Evolutionary conservation across 805 yeast genomes (phyloP).

Genomic region (Ogataea naganishii): DNA sequence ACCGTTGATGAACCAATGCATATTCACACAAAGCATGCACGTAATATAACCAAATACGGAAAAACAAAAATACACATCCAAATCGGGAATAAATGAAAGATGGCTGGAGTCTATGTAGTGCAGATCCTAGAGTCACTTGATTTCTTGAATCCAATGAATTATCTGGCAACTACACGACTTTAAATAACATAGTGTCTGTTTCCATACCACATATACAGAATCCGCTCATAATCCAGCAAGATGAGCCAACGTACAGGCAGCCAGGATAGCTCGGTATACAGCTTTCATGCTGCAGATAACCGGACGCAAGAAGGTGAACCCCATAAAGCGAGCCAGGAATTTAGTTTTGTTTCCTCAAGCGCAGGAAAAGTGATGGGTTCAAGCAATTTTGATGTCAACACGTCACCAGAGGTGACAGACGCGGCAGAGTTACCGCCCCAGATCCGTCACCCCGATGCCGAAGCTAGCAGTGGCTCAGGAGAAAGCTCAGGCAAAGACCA

Average conservation of each 20-base stretch:
- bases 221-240: neutral
- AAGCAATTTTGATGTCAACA: too few species aligned
- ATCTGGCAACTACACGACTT: neutral
- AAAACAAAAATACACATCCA: conserved; percentile 1
- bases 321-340: conserved; percentile 1
- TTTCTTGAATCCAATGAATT: neutral
- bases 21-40: neutral
- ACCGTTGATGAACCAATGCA: neutral
- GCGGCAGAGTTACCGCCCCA: too few species aligned
- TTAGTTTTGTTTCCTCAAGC: conserved; percentile 3
- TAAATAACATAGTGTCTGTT: neutral
- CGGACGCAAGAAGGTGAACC: too few species aligned
- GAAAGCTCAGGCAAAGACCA: too few species aligned
- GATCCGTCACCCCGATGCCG: too few species aligned
- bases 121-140: neutral
- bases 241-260: neutral
- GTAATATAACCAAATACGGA: neutral
- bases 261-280: neutral
- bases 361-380: too few species aligned
- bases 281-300: too few species aligned
- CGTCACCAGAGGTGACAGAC: too few species aligned
- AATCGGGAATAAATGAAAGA: neutral
- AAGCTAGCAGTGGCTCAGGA: too few species aligned
- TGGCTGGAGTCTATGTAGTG: conserved; percentile 1
- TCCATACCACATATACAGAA: neutral